These are phyloP conservation scores for Salvia splendens DNA, from an alignment of 257 asterid genomes.

Conservation along the genomic window DNA sequence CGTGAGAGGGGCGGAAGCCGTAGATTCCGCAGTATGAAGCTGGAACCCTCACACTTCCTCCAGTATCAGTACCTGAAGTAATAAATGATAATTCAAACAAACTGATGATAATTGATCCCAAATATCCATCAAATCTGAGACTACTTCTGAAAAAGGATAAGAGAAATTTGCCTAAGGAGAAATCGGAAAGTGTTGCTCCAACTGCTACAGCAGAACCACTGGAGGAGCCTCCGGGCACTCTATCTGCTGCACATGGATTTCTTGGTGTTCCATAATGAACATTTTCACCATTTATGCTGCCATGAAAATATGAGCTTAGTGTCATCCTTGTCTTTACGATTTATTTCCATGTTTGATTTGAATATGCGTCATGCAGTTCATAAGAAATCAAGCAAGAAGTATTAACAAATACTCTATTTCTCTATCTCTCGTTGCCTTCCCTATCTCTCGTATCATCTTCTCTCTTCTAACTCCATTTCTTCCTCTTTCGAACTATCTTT, in stretches of 20 bases:
- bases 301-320: constrained; percentile 14
- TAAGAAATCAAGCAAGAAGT: too few species aligned
- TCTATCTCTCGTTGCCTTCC: too few species aligned
- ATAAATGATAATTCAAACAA: constrained; percentile 15
- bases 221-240: constrained; percentile 97
- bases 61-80: constrained; percentile 80
- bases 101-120: not conserved
- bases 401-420: too few species aligned
- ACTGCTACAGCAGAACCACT: constrained; percentile 97
- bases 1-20: constrained; percentile 94
- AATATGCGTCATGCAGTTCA: too few species aligned
- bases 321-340: too few species aligned
- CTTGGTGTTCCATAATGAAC: constrained; percentile 78
- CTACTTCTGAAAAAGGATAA: not conserved
- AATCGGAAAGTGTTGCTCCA: constrained; percentile 71
- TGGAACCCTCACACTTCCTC: constrained; percentile 94
- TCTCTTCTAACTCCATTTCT: too few species aligned
- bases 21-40: constrained; percentile 83
- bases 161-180: constrained; percentile 63
- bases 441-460: too few species aligned
- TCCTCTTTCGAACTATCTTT: too few species aligned
- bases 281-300: constrained; percentile 92
- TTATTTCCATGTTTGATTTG: too few species aligned
- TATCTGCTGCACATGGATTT: constrained; percentile 76
- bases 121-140: not conserved